These are phyloP conservation scores for Hypholoma sublateritium DNA, from an alignment of 768 basidiomycete genomes.

Conservation along the genomic window DNA sequence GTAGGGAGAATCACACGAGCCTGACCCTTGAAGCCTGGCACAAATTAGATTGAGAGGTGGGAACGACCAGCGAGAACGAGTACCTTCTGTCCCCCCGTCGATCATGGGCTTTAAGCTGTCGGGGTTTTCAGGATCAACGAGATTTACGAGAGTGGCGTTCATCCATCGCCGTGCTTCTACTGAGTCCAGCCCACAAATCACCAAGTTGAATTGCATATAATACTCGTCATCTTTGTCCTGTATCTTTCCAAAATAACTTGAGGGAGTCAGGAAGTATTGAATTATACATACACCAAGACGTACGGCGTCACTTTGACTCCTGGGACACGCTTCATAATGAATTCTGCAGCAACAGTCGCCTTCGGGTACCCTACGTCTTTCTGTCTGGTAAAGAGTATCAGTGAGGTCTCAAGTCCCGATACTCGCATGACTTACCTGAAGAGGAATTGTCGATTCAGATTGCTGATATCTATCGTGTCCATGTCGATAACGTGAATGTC, in stretches of 20 bases:
- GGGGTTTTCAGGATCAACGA: constrained; percentile 90
- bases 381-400: constrained; percentile 42
- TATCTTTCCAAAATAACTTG: constrained; percentile 89
- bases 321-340: constrained; percentile 94
- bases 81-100: constrained; percentile 98
- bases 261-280: neutral
- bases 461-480: constrained; percentile 99
- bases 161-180: constrained; percentile 99
- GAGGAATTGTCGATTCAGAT: constrained; percentile 96
- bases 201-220: constrained; percentile 94
- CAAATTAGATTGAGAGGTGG: neutral
- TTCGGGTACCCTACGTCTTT: constrained; percentile 95
- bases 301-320: constrained; percentile 97
- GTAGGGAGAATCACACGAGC: constrained; percentile 96
- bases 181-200: constrained; percentile 97
- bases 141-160: constrained; percentile 93
- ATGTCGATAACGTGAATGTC: constrained; percentile 99
- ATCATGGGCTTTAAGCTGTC: constrained; percentile 96
- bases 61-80: neutral
- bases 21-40: constrained; percentile 94
- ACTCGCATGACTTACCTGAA: constrained; percentile 66
- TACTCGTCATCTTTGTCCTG: constrained; percentile 96
- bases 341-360: constrained; percentile 91
- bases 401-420: neutral
- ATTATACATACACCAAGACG: constrained; percentile 28